These are phyloP conservation scores for Aspergillus quadricinctus DNA, from an alignment of 2,329 filamentous ascomycete species.

Conservation along the genomic window DNA sequence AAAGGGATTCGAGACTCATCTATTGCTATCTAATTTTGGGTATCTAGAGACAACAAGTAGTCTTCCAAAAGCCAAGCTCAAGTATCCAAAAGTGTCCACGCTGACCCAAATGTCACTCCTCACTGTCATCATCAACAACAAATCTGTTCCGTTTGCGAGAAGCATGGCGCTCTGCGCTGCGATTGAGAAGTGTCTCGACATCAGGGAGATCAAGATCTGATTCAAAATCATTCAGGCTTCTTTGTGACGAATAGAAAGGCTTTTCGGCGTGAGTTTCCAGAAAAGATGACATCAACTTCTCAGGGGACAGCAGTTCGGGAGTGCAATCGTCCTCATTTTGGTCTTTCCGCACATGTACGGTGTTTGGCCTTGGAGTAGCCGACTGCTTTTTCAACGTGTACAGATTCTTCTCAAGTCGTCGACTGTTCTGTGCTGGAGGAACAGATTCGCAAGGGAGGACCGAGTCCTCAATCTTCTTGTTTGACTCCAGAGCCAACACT, in stretches of 20 bases:
- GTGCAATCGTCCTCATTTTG: background rate
- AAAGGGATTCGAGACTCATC: background rate
- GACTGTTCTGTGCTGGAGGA: background rate
- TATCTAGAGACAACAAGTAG: background rate
- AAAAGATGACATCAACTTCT: slow-evolving; percentile 14
- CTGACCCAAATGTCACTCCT: slow-evolving; percentile 14
- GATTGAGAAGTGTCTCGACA: slow-evolving; percentile 21
- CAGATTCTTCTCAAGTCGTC: background rate
- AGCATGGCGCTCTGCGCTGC: slow-evolving; percentile 12
- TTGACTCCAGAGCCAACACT: slow-evolving; percentile 25
- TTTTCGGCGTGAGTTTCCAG: slow-evolving; percentile 3
- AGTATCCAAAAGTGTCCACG: slow-evolving; percentile 6
- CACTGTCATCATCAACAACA: slow-evolving; percentile 28
- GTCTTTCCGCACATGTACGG: background rate
- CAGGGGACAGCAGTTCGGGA: slow-evolving; percentile 6
- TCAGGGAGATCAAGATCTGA: slow-evolving; percentile 27
- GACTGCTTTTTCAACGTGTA: background rate
- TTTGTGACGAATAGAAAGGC: slow-evolving; percentile 18
- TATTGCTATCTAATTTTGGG: background rate
- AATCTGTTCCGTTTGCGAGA: slow-evolving; percentile 15
- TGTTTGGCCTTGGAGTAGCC: background rate
- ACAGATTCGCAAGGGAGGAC: background rate
- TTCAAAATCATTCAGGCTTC: slow-evolving; percentile 15
- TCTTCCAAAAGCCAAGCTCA: background rate
- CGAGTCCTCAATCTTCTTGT: slow-evolving; percentile 4